phyloP scores from a whole-genome alignment of 1,284 basidiomycete genomes.

The Serendipita sp. region DNA sequence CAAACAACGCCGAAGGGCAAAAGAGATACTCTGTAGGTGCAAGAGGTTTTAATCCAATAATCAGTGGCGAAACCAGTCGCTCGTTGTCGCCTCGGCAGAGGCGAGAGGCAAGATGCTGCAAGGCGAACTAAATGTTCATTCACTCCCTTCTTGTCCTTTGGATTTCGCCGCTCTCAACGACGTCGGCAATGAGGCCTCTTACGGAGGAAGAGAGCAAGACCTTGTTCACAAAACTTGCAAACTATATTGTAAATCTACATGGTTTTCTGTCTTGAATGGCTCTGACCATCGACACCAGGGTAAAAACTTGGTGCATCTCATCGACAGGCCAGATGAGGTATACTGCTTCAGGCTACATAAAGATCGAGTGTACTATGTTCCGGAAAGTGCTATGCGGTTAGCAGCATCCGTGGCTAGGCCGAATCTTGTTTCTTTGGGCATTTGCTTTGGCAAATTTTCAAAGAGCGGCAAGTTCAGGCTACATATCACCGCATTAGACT shows the following conservation, averaged over 20 bases:
- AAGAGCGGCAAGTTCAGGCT: conserved; percentile 98
- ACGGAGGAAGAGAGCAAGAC: conserved; percentile 78
- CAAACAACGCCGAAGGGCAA: not conserved
- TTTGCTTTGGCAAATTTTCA: conserved; percentile 95
- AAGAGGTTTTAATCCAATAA: not conserved
- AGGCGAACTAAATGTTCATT: not conserved
- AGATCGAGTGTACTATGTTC: conserved; percentile 88
- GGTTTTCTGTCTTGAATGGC: not conserved
- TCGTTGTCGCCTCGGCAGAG: not conserved
- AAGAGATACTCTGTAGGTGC: not conserved
- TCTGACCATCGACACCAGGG: conserved; percentile 32
- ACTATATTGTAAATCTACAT: conserved; percentile 58
- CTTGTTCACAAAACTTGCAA: conserved; percentile 81
- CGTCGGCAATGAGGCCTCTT: conserved; percentile 54
- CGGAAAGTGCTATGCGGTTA: conserved; percentile 83
- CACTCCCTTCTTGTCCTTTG: not conserved
- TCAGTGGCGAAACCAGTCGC: not conserved
- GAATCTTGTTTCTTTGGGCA: conserved; percentile 87
- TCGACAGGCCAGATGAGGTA: conserved; percentile 72
- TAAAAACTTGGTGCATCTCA: conserved; percentile 80
- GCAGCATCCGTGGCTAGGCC: conserved; percentile 85
- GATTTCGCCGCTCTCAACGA: not conserved
- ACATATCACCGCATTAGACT: conserved; percentile 87
- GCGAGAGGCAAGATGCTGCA: not conserved
- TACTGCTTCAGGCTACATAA: conserved; percentile 86